These are phyloP conservation scores for Collariella sp. DNA, from an alignment of 495 filamentous ascomycete species.

Conservation along the genomic window DNA sequence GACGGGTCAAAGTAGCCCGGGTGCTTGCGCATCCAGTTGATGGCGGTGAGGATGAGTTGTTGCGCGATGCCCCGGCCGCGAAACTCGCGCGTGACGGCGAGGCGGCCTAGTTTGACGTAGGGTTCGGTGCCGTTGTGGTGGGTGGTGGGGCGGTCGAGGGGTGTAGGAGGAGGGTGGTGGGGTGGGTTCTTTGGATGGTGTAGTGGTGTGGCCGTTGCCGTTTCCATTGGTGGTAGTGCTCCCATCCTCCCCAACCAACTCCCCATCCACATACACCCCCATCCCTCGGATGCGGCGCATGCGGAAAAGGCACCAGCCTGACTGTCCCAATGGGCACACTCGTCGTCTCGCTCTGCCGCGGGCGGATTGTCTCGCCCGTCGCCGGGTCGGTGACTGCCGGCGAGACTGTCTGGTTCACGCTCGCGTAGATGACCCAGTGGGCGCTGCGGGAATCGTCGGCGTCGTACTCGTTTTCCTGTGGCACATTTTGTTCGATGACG, in stretches of 20 bases:
- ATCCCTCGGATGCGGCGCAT: constrained; percentile 48
- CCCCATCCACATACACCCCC: constrained; percentile 34
- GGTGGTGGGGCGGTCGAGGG: constrained; percentile 33
- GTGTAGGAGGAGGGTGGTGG: constrained; percentile 24
- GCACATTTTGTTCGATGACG: constrained; percentile 62
- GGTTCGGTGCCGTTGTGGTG: constrained; percentile 54
- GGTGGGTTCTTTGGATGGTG: constrained; percentile 1
- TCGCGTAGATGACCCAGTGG: constrained; percentile 74
- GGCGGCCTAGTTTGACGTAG: constrained; percentile 68
- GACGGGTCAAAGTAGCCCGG: constrained; percentile 42
- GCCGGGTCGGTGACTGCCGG: constrained; percentile 28
- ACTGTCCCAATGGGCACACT: constrained; percentile 59
- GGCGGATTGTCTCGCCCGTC: constrained; percentile 19
- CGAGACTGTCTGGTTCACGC: constrained; percentile 31
- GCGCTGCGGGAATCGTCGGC: constrained; percentile 63
- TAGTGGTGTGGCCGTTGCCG: neutral
- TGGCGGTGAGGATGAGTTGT: constrained; percentile 52
- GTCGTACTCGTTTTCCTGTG: constrained; percentile 65
- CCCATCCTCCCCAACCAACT: constrained; percentile 16
- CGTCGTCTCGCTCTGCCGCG: constrained; percentile 31
- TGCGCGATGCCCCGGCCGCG: constrained; percentile 54
- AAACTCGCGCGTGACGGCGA: constrained; percentile 57
- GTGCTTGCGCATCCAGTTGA: constrained; percentile 55
- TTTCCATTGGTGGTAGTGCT: constrained; percentile 5
- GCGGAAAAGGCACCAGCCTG: constrained; percentile 69